A percentile compares a stretch with the other conserved stretches of the same genome.
Conservation (phyloP, 768 basidiomycete species). For the Hemileccinum impolitum region DNA sequence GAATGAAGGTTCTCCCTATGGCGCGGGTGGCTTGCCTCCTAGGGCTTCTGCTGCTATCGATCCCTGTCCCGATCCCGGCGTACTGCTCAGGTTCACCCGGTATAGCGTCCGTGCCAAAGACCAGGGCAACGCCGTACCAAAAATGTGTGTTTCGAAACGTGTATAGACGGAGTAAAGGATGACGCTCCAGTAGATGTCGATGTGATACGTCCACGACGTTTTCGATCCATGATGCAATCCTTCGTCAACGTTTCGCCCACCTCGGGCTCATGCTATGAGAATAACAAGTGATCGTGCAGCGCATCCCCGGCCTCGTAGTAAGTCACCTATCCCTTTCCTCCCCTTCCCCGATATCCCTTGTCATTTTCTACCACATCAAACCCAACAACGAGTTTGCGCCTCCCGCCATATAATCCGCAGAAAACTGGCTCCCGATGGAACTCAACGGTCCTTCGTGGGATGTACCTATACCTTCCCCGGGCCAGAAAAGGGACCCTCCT, state of each 20-base stretch:
- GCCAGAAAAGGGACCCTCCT: conserved; percentile 35
- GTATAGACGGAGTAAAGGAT: no score
- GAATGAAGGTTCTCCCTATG: no score
- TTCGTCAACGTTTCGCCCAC: conserved; percentile 44
- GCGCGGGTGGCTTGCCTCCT: no score
- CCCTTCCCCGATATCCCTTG: conserved; percentile 48
- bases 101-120: no score
- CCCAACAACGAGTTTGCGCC: conserved; percentile 58
- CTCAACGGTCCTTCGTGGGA: conserved; percentile 31
- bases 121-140: no score
- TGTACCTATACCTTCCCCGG: conserved; percentile 23
- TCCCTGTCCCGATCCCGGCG: no score
- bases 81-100: no score
- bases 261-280: conserved; percentile 56
- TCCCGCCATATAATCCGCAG: conserved; percentile 40
- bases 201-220: no score
- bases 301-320: conserved; percentile 52
- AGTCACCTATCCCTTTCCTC: conserved; percentile 29
- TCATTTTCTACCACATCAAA: conserved; percentile 52
- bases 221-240: conserved; percentile 47
- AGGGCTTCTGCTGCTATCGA: no score
- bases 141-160: no score
- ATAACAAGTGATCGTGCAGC: conserved; percentile 51
- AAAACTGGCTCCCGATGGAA: conserved; percentile 33
- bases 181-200: no score